Evolutionary conservation across 2,329 filamentous ascomycete genomes (phyloP).

Genomic region (Fusarium metavorans): DNA sequence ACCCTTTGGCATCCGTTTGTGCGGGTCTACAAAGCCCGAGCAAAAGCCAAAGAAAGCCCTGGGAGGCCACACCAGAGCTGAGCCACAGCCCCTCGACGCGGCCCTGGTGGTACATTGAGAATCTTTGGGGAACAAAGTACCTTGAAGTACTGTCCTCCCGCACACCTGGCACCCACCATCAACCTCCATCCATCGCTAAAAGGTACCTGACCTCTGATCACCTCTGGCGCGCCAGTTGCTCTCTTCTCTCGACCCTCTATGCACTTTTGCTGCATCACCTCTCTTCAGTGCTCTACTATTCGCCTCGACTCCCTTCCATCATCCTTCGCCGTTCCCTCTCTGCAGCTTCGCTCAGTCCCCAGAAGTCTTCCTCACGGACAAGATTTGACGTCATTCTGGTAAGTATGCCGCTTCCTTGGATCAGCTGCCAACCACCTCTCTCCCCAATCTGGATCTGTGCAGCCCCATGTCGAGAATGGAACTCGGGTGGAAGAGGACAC

Average conservation of each 20-base stretch:
- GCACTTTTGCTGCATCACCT: conserved; percentile 6
- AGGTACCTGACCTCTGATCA: conserved; percentile 14
- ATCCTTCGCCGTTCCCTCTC: conserved; percentile 13
- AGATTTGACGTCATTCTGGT: conserved; percentile 45
- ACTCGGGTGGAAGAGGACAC: conserved; percentile 2
- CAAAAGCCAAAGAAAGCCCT: conserved; percentile 2
- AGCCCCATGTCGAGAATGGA: conserved; percentile 13
- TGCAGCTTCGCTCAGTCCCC: conserved; percentile 3
- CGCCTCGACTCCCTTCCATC: conserved; percentile 8
- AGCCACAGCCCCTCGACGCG: conserved; percentile 44
- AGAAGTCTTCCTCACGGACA: conserved; percentile 12
- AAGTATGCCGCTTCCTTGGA: conserved; percentile 34
- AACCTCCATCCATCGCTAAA: conserved; percentile 31
- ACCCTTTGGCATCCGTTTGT: background rate
- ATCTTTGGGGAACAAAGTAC: conserved; percentile 22
- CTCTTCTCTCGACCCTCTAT: background rate
- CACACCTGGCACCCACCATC: background rate
- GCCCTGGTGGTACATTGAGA: conserved; percentile 23
- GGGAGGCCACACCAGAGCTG: conserved; percentile 30
- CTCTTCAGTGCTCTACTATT: background rate
- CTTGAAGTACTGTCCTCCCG: conserved; percentile 14
- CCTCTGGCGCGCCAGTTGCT: conserved; percentile 4
- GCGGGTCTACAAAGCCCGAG: background rate
- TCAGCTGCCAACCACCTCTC: conserved; percentile 24
- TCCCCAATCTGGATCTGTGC: conserved; percentile 23